Percentiles rank a stretch among this genome's conserved stretches.
These are phyloP conservation scores for Beta corolliflora DNA, from an alignment of 179 eudicot genomes.

Conservation along the genomic window DNA sequence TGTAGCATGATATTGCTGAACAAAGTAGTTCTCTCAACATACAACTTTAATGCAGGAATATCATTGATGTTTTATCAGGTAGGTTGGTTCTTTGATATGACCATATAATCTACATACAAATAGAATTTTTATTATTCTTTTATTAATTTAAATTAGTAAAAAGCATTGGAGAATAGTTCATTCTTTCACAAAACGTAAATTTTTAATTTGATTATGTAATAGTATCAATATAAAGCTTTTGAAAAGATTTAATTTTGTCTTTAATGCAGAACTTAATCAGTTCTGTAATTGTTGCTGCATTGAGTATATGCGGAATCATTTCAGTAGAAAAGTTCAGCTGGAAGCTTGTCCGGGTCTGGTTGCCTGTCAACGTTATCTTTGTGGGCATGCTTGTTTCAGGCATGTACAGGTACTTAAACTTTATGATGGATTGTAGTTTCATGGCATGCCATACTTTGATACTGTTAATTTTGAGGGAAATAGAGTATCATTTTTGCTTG, in stretches of 20 bases:
- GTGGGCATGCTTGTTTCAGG: slow-evolving; percentile 88
- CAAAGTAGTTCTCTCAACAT: slow-evolving; percentile 74
- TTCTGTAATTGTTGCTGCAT: slow-evolving; percentile 50
- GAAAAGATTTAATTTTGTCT: background rate
- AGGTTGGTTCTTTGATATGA: background rate
- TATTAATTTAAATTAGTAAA: background rate
- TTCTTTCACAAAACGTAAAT: background rate
- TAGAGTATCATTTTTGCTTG: background rate
- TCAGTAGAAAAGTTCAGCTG: slow-evolving; percentile 65
- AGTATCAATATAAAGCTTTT: background rate
- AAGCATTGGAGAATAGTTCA: background rate
- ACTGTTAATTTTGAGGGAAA: background rate
- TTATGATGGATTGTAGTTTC: background rate
- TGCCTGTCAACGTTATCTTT: slow-evolving; percentile 77
- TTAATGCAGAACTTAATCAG: slow-evolving; percentile 74
- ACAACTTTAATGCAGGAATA: slow-evolving; percentile 75
- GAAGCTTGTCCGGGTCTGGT: slow-evolving; percentile 78
- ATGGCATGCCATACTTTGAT: background rate
- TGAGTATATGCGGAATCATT: slow-evolving; percentile 56
- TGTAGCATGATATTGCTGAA: slow-evolving; percentile 87
- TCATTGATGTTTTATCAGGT: slow-evolving; percentile 93
- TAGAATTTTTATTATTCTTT: too few species aligned
- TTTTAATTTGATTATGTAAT: background rate
- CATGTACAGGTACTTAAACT: slow-evolving; percentile 64
- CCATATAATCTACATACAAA: background rate